Base-by-base conservation (phyloP, 1,284 basidiomycete genomes). In the Rhodotorula sp. region DNA sequence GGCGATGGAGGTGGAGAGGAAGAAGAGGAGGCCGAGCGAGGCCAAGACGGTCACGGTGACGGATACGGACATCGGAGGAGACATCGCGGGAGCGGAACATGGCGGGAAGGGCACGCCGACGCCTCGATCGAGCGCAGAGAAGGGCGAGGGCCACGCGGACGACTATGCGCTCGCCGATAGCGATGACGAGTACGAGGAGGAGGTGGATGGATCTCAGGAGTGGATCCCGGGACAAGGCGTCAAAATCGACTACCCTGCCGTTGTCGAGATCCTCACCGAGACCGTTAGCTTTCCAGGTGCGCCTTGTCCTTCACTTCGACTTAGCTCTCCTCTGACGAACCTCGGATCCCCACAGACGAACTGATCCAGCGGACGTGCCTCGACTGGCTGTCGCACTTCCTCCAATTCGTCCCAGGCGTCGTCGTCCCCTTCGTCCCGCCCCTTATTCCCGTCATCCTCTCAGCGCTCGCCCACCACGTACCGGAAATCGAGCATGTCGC, bases 151-250 rank as follows among this genome's bases (percentile, higher is more conserved):
- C 5, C 74, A 69, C 10, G 74, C 76, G 20, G 76, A 77, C 6
- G 78, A 75, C 9, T 79, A 78, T 39, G 36, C 54, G 27, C 55
- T 56, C 22, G 39, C 39, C 11, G 39, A 44, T 15, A 44, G 70
- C n/a, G 76, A 73, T 5, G 74, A 68, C 9, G 74, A 77, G n/a
- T 76, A 77, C 8, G 78, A 75, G 13, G 79, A 78, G 1, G 81
- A 81, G 3, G 79, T 81, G 46, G 74, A 79, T 32, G 77, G 78
- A 27, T 32, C 49, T 17, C 34, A 13, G 85, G 90, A 87, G 56
- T 98, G 93, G 92, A 83, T 92, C 49, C 93, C 93, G 34, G 94
- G 94, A 5, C 92, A 96, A 82, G 92, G 91, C 2, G 93, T 99
- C 11, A 86, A 86, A 69, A 89, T 99, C 69, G 90, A 98, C 80